Evolutionary conservation across 1,284 basidiomycete species (phyloP), one percentile per base, ranked within the genome.

Genomic region (Nidula niveotomentosa): DNA sequence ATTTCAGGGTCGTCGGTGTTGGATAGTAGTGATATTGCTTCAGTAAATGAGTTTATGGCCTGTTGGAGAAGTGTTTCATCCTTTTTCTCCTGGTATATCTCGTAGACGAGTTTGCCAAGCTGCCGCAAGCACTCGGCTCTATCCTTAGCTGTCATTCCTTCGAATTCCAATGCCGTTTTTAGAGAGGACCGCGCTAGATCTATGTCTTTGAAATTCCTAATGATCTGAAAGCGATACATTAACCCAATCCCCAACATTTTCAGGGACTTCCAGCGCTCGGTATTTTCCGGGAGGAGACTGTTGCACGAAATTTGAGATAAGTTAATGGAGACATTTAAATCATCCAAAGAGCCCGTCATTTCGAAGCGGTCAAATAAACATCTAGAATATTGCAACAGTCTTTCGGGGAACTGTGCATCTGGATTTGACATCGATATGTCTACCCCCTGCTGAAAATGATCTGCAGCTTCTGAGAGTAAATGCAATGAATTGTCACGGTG

Each of bases 21-120:
- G n/a, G 10, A 15, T 17, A 37, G 30, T 34, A 52, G 6, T 52
- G 13, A 10, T 18, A 58, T 18, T 15, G 58, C 53, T 4, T 44
- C 35, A 36, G 51, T n/a, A 15, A 50, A 50, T 6, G 51, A 39
- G 23, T 54, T 15, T 33, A 57, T 49, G 12, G 49, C 49, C 13
- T 35, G 8, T n/a, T 54, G 43, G 8, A 60, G 48, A 46, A 51
- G 41, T 12, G 44, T 17, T 13, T 17, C n/a, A 7, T 36, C 52
- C 34, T 54, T 50, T 2, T 36, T 34, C 15, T 53, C 4, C 18
- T 30, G 37, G 30, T 51, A 57, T 23, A 49, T 44, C 9, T 35
- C 36, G 18, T 37, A 52, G 6, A 59, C 46, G n/a, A 54, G 35
- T 52, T 49, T 45, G 6, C 56, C 60, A 33, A 56, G 55, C 18